Base-by-base conservation (phyloP, 169 alveolate genomes). In the Plasmodium ovale region DNA sequence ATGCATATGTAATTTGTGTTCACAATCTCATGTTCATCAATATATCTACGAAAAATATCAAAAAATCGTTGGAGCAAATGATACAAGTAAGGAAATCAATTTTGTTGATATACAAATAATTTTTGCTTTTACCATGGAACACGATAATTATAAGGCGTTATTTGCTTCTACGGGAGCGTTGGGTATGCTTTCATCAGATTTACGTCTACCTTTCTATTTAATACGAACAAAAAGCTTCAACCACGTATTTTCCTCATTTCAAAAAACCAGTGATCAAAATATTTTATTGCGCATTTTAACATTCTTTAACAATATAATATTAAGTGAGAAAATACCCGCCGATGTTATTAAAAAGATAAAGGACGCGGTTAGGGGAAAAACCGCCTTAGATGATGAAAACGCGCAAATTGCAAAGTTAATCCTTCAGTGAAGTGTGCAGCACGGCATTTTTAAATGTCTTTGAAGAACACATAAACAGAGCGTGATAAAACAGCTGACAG, bases 21-120 rank as follows among this genome's bases (percentile, higher is more conserved):
- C 90, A 3, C 90, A 82, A 59, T 16, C 90, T 3, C 37, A 82
- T 56, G 90, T 82, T 29, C 90, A 82, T 82, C 82, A 82, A 58
- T 82, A 82, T 42, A 42, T 82, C 19, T 82, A 82, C 33, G 71
- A 82, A 47, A 82, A 82, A 39, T 82, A 82, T 82, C 74, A 82
- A 82, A 82, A 65, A 65, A 47, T 82, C 49, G 16, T 47, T 14
- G 37, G 53, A 59, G 25, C 29, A 69, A 53, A 60, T 27, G 82
- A 69, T 49, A 51, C 47, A 12, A 19, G 49, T 25, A 56, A 65
- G 65, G 72, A 82, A 65, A 58, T 82, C 16, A 53, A 33, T 35
- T 82, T 82, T 69, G 90, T 82, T 31, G 90, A 82, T 42, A 82
- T 82, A 14, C 90, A 82, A 82, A 82, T 82, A 47, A 44, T 82